Conservation (phyloP, 2,329 filamentous ascomycete genomes). For the Cryphonectria naterciae region DNA sequence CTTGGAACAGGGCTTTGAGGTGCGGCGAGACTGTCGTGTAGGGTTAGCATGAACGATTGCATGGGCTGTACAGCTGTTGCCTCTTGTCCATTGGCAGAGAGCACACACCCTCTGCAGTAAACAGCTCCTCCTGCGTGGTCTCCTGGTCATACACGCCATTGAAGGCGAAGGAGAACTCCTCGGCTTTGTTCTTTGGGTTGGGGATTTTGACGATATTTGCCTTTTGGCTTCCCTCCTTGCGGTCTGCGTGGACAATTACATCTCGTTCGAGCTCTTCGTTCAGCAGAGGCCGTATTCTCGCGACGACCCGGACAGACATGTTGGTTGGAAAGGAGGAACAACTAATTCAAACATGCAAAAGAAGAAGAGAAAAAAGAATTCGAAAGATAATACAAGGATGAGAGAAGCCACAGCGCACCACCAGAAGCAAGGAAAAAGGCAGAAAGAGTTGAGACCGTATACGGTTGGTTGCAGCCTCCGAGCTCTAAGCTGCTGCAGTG, state of each 20-base stretch:
- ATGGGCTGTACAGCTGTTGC: background rate
- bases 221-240: slow-evolving; percentile 62
- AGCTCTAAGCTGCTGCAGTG: background rate
- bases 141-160: slow-evolving; percentile 86
- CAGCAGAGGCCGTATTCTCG: slow-evolving; percentile 85
- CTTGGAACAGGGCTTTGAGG: slow-evolving; percentile 88
- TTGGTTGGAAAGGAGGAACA: background rate
- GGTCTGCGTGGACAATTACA: slow-evolving; percentile 75
- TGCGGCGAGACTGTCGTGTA: slow-evolving; percentile 75
- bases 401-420: background rate
- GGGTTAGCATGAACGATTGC: slow-evolving; percentile 29
- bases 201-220: slow-evolving; percentile 82
- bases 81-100: background rate
- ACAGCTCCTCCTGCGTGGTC: slow-evolving; percentile 83
- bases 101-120: slow-evolving; percentile 80
- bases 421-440: background rate
- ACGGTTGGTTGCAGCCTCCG: background rate
- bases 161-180: slow-evolving; percentile 94
- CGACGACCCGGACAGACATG: slow-evolving; percentile 82
- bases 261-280: slow-evolving; percentile 86
- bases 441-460: background rate
- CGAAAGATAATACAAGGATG: background rate
- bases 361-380: background rate
- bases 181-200: slow-evolving; percentile 87
- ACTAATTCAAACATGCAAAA: background rate